A percentile compares a stretch with the other conserved stretches of the same genome.
Conservation (phyloP, 805 yeast genomes). For the Vanderwaltozyma verrucispora region DNA sequence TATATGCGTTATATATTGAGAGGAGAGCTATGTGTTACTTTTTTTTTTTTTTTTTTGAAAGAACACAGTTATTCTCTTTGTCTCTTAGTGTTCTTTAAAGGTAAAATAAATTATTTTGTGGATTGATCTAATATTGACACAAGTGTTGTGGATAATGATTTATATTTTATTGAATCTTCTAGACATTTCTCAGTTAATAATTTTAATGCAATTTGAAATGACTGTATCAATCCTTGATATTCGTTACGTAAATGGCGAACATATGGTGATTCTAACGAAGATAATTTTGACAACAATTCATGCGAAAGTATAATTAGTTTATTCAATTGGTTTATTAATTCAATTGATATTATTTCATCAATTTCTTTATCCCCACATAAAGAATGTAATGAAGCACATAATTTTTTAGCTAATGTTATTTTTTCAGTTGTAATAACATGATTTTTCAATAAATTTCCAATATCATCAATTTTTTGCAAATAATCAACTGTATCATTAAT, state of each 20-base stretch:
- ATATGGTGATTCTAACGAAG: slow-evolving; percentile 18
- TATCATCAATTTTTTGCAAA: slow-evolving; percentile 17
- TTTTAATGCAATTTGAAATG: slow-evolving; percentile 22
- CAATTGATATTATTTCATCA: slow-evolving; percentile 11
- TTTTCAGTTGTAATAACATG: slow-evolving; percentile 11
- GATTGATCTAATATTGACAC: not conserved
- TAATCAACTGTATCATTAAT: slow-evolving; percentile 21
- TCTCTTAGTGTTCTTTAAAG: too few species aligned
- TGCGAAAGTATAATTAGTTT: slow-evolving; percentile 6
- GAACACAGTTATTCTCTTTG: too few species aligned
- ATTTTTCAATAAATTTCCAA: slow-evolving; percentile 11
- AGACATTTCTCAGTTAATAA: slow-evolving; percentile 20
- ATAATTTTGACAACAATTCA: slow-evolving; percentile 7
- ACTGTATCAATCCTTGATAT: slow-evolving; percentile 23
- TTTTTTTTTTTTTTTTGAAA: too few species aligned
- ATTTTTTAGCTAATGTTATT: slow-evolving; percentile 12
- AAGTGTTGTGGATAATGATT: slow-evolving; percentile 8
- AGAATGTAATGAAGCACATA: slow-evolving; percentile 18
- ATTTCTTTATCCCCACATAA: slow-evolving; percentile 19
- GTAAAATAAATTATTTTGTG: not conserved
- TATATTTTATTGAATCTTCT: slow-evolving; percentile 7
- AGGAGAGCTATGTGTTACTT: too few species aligned
- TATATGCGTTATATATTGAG: too few species aligned
- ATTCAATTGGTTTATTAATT: slow-evolving; percentile 11
- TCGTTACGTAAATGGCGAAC: slow-evolving; percentile 22